Evolutionary conservation across 176 grass and related monocot species (phyloP).

Genomic region (Carex littledalei): DNA sequence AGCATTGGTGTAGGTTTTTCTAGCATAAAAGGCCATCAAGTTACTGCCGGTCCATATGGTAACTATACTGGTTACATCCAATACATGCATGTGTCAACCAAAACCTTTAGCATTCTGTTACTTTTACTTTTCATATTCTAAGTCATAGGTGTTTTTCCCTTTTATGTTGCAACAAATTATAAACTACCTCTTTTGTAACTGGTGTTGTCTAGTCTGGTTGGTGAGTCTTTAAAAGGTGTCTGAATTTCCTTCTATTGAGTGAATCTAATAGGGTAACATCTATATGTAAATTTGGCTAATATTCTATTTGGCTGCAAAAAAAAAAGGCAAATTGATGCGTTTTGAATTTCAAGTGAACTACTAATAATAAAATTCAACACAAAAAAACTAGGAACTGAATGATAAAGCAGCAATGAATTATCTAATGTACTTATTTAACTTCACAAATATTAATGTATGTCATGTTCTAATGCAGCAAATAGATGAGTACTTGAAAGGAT

Average conservation of each 20-base stretch:
- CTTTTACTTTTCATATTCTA: background rate
- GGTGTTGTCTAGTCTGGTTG: background rate
- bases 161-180: background rate
- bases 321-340: background rate
- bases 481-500: slow-evolving; percentile 71
- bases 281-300: background rate
- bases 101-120: background rate
- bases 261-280: background rate
- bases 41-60: background rate
- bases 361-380: background rate
- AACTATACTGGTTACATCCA: background rate
- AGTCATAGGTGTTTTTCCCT: background rate
- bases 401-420: background rate
- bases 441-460: slow-evolving; percentile 1
- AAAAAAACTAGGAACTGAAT: background rate
- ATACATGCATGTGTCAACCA: background rate
- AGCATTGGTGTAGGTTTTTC: background rate
- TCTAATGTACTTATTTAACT: background rate
- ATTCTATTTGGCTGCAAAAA: background rate
- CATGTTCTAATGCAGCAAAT: slow-evolving; percentile 56
- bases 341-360: background rate
- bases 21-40: background rate
- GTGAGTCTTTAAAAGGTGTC: background rate
- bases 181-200: background rate
- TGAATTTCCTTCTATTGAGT: background rate